A percentile compares a stretch with the other conserved stretches of the same genome.
Evolutionary conservation across 1,284 basidiomycete genomes (phyloP).

Genomic region (Sporisorium graminicola): DNA sequence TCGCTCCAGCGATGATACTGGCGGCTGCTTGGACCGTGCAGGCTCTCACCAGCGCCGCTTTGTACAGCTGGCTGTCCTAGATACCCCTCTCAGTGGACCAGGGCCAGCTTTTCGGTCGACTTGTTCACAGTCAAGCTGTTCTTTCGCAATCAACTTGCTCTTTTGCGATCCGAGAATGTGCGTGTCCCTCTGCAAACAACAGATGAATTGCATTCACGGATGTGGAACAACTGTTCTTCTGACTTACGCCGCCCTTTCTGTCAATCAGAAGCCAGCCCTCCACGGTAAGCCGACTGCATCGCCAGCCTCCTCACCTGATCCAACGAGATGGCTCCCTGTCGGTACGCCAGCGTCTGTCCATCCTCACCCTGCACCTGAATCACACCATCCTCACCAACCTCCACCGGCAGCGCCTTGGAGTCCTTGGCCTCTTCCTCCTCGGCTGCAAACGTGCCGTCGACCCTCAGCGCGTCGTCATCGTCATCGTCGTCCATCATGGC

Average conservation of each 20-base stretch:
- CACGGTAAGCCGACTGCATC: constrained; percentile 57
- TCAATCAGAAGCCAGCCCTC: constrained; percentile 73
- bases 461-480: constrained; percentile 59
- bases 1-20: constrained; percentile 77
- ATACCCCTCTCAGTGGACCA: no score
- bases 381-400: constrained; percentile 52
- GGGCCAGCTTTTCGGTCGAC: no score
- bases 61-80: constrained; percentile 17
- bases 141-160: no score
- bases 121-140: neutral
- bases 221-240: neutral
- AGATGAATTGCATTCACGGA: neutral
- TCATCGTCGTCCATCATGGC: constrained; percentile 58
- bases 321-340: constrained; percentile 65
- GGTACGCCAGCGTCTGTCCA: constrained; percentile 61
- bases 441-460: constrained; percentile 32
- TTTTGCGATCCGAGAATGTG: neutral
- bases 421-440: constrained; percentile 39
- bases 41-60: constrained; percentile 4
- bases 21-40: constrained; percentile 79
- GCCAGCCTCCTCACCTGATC: constrained; percentile 63
- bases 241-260: no score
- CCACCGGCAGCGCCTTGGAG: constrained; percentile 36
- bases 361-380: constrained; percentile 65
- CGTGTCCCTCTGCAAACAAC: neutral